phyloP scores from a whole-genome alignment of 1,139 yeast species.

The Hemisphaericaspora subhashii region DNA sequence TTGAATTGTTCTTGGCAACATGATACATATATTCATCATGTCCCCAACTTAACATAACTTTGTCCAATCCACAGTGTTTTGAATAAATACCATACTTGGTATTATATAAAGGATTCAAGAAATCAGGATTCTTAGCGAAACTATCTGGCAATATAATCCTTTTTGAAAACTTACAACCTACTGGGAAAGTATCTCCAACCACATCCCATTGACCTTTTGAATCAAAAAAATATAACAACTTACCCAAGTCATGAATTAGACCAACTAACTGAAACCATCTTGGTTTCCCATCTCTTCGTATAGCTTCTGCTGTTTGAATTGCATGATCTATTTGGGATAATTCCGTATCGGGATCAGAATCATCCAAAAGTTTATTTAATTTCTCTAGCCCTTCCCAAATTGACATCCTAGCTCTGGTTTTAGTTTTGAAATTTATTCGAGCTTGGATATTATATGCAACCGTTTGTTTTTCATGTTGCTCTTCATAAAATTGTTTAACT shows the following conservation, averaged over 20 bases:
- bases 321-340: conserved; percentile 76
- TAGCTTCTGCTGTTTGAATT: conserved; percentile 74
- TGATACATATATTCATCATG: conserved; percentile 81
- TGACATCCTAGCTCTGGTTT: conserved; percentile 63
- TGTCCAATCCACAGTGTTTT: conserved; percentile 64
- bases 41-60: conserved; percentile 77
- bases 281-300: conserved; percentile 64
- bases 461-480: conserved; percentile 70
- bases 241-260: conserved; percentile 69
- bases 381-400: conserved; percentile 72
- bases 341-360: conserved; percentile 75
- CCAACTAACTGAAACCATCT: conserved; percentile 79
- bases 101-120: conserved; percentile 61
- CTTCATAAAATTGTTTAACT: conserved; percentile 65
- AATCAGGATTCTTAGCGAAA: conserved; percentile 61
- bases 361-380: conserved; percentile 63
- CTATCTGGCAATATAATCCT: conserved; percentile 62
- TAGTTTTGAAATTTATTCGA: conserved; percentile 66
- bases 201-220: conserved; percentile 81
- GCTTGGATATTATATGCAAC: conserved; percentile 75
- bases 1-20: conserved; percentile 63
- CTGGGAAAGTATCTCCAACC: conserved; percentile 80
- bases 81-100: conserved; percentile 68
- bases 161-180: conserved; percentile 65
- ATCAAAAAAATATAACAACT: conserved; percentile 65